phyloP scores from a whole-genome alignment of 345 rosid species.

The Excoecaria cochinchinensis region DNA sequence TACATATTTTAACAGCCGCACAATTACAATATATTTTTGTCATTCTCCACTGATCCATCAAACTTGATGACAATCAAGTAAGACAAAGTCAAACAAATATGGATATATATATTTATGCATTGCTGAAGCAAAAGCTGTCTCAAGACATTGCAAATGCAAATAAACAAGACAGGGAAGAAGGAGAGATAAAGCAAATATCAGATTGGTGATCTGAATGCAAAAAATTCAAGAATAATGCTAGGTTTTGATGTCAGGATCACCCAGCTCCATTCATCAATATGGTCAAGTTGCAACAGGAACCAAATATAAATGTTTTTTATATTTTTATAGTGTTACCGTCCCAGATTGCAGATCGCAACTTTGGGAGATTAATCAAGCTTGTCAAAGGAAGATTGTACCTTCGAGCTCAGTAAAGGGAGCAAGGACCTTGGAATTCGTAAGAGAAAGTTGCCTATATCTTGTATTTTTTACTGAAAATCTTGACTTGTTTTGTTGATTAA shows the following conservation, averaged over 20 bases:
- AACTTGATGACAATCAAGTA: not conserved
- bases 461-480: too few relatives aligned
- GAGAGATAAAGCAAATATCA: not conserved
- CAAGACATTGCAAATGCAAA: not conserved
- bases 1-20: not conserved
- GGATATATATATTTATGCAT: too few relatives aligned
- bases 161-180: not conserved
- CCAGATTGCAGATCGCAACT: too few relatives aligned
- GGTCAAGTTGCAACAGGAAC: not conserved
- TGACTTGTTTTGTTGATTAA: too few relatives aligned
- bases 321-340: not conserved
- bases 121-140: too few relatives aligned
- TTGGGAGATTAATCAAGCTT: too few relatives aligned
- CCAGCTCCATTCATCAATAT: not conserved
- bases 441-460: too few relatives aligned
- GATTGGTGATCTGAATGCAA: too few relatives aligned
- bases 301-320: not conserved
- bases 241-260: not conserved
- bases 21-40: not conserved
- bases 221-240: too few relatives aligned
- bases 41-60: not conserved
- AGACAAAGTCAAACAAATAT: not conserved
- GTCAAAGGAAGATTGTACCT: too few relatives aligned
- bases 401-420: too few relatives aligned
- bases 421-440: too few relatives aligned